Evolutionary conservation across 2,329 filamentous ascomycete species (phyloP).

Genomic region (Scleromitrula shiraiana): DNA sequence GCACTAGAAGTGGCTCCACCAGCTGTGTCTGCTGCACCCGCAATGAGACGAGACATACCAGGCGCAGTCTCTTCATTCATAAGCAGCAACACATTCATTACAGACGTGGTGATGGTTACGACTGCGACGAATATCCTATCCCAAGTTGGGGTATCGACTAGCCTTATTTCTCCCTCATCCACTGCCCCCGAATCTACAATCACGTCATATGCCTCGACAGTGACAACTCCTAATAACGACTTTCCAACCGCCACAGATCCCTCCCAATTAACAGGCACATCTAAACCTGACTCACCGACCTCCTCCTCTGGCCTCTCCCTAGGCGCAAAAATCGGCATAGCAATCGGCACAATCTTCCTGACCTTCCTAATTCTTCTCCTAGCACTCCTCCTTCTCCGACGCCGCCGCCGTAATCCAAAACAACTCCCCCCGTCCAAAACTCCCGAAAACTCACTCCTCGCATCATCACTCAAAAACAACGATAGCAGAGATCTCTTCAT

Average conservation of each 20-base stretch:
- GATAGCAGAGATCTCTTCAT: neutral
- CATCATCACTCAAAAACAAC: neutral
- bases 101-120: neutral
- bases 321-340: slow-evolving; percentile 7
- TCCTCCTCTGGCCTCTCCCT: slow-evolving; percentile 1
- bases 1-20: neutral
- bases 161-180: neutral
- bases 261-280: neutral
- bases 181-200: neutral
- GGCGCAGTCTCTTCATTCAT: neutral
- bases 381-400: neutral
- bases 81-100: neutral
- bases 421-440: neutral
- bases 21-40: neutral
- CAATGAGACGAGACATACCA: neutral
- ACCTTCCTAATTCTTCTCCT: slow-evolving; percentile 1
- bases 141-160: too few relatives aligned
- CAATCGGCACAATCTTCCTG: neutral
- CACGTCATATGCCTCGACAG: neutral
- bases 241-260: neutral
- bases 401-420: neutral
- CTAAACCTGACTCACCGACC: neutral
- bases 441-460: slow-evolving; percentile 2
- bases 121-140: neutral
- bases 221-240: neutral